A percentile compares a stretch with the other conserved stretches of the same genome.
phyloP scores from a whole-genome alignment of 352 stramenopile genomes.

The Proteromonas lacertae region DNA sequence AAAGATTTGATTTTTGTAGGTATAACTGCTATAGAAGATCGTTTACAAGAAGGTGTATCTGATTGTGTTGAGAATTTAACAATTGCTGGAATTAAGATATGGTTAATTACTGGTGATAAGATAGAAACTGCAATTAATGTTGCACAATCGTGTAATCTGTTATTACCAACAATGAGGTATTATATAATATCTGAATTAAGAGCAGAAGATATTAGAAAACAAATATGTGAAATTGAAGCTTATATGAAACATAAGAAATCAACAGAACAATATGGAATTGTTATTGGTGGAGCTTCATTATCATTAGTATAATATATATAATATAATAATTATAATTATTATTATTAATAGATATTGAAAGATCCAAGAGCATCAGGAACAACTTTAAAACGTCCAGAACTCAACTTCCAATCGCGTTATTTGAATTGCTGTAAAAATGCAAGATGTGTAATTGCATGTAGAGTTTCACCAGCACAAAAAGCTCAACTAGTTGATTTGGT shows the following conservation, averaged over 20 bases:
- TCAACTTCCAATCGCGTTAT: constrained; percentile 20
- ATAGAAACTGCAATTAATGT: constrained; percentile 58
- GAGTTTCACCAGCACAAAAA: constrained; percentile 89
- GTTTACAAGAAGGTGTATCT: constrained; percentile 41
- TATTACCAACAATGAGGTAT: constrained; percentile 7
- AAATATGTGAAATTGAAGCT: background rate
- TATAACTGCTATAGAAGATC: constrained; percentile 43
- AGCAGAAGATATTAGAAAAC: background rate
- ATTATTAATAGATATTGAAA: background rate
- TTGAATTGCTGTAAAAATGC: constrained; percentile 26
- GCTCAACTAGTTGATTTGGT: constrained; percentile 77
- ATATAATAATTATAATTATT: background rate
- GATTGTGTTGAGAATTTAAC: constrained; percentile 37
- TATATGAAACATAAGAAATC: background rate
- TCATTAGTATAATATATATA: no score
- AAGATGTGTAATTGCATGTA: constrained; percentile 74
- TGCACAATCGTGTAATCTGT: constrained; percentile 14
- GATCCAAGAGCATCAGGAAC: background rate
- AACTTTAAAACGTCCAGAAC: no score
- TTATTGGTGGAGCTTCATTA: background rate
- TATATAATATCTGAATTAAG: constrained; percentile 2
- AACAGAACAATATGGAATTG: background rate
- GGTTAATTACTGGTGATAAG: constrained; percentile 80
- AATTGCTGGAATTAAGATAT: constrained; percentile 47
- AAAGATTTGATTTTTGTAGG: constrained; percentile 23